Base-by-base conservation (phyloP, 1,284 basidiomycete genomes). In the Boletus semigastroideus region DNA sequence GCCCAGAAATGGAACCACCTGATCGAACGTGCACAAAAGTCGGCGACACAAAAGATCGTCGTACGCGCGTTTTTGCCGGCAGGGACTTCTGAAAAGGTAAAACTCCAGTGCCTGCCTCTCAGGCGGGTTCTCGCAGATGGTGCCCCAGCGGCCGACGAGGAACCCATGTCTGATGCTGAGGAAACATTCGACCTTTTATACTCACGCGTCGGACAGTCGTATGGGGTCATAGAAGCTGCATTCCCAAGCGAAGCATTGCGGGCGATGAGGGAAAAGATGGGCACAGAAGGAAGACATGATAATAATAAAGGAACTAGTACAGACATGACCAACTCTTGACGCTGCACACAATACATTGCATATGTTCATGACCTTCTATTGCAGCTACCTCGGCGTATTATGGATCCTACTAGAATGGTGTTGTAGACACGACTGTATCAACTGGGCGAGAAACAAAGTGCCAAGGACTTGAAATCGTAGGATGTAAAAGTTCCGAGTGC, bases 41-140 rank as follows among this genome's bases (percentile, higher is more conserved):
- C 64, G 42, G 28, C 53, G 13, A 50, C 54, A 14, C 60, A 52
- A 20, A 55, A 51, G 14, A 25, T 69, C n/a, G 62, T 68, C 30
- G 49, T 69, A 16, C 66, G 66, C 43, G 62, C 67, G n/a, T 56
- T 69, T 37, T 54, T 65, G 13, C 64, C 66, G 9, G 61, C 54
- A 8, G 67, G 64, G 33, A 54, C 53, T 13, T 61, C 60, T 5
- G 51, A 59, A 11, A 69, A 55, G 33, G 59, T 68, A 20, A 67
- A 67, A 28, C 46, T 65, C 25, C 67, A 66, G 31, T 63, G 61
- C 27, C 43, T 64, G 20, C 62, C 66, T 43, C 53, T 66, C 25
- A 54, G 52, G 20, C 51, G 52, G 36, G 14, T 64, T 17, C 39
- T 67, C 17, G 51, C 46, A 39, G 58, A 54, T 34, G 14, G 34